Conservation (phyloP, 371 early-diverging fungal species). For the Mortierella sp. region DNA sequence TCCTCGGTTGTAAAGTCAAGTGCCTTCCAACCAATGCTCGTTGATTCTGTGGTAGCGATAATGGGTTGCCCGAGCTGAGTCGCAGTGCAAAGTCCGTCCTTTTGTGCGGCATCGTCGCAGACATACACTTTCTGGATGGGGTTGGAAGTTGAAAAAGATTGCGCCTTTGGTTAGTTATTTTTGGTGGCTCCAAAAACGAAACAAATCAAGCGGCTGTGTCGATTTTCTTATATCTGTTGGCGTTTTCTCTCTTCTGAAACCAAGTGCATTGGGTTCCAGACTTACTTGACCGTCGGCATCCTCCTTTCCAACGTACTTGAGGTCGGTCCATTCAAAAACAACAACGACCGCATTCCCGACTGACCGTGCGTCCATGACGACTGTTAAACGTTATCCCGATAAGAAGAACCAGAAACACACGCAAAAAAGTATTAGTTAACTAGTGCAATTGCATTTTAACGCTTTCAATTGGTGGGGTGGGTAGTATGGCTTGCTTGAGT, state of each 20-base stretch:
- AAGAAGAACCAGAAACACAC: not conserved
- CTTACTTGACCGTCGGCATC: conserved; percentile 29
- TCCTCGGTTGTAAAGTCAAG: conserved; percentile 33
- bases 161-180: not conserved
- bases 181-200: not conserved
- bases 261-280: not conserved
- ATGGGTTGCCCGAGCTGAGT: conserved; percentile 63
- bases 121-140: conserved; percentile 61
- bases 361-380: conserved; percentile 60
- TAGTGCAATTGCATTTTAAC: not conserved
- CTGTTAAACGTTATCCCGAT: conserved; percentile 41
- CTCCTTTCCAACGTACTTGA: conserved; percentile 60
- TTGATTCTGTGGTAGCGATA: conserved; percentile 43
- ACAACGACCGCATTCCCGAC: conserved; percentile 63
- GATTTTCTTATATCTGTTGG: not conserved
- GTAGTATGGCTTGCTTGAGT: not conserved
- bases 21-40: conserved; percentile 58
- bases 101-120: conserved; percentile 62
- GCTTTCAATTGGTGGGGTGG: not conserved
- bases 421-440: not conserved
- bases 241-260: not conserved
- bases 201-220: not conserved
- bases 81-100: conserved; percentile 62
- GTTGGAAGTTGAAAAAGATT: not conserved
- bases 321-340: conserved; percentile 71